Conservation (phyloP, 192 early-diverging fungal species). For the Backusella australiensis region DNA sequence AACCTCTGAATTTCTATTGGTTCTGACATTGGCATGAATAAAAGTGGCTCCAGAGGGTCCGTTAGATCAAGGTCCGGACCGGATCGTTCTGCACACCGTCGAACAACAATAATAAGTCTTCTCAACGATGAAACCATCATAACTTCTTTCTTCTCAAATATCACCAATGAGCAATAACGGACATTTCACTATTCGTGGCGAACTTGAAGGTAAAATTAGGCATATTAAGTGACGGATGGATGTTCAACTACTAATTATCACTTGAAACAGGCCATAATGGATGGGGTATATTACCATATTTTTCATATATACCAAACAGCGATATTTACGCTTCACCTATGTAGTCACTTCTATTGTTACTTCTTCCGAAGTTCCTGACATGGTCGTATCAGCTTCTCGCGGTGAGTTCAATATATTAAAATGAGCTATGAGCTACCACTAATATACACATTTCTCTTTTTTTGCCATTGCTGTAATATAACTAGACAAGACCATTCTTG, state of each 20-base stretch:
- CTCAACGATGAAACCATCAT: background rate
- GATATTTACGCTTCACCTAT: background rate
- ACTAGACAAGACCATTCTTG: constrained; percentile 94
- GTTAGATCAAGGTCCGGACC: background rate
- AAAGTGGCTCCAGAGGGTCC: background rate
- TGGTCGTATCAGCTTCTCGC: constrained; percentile 93
- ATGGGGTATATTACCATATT: constrained; percentile 24
- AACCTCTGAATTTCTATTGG: background rate
- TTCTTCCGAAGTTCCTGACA: constrained; percentile 90
- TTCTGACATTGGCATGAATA: background rate
- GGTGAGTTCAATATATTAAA: constrained; percentile 50
- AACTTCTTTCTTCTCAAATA: background rate
- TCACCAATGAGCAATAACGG: constrained; percentile 16
- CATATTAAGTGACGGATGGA: background rate
- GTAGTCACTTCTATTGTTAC: constrained; percentile 93
- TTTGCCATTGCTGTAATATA: background rate
- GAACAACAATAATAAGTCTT: background rate
- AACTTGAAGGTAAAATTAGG: constrained; percentile 21
- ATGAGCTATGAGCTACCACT: background rate
- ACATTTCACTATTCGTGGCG: constrained; percentile 26
- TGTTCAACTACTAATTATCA: constrained; percentile 10
- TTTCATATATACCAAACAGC: background rate
- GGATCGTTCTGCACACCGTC: background rate
- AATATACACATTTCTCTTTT: background rate
- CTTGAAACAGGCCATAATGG: constrained; percentile 25